Evolutionary conservation across 140 eudicot species (phyloP), one percentile per base, ranked within the genome.

Genomic region (Ambrosia hybrid): DNA sequence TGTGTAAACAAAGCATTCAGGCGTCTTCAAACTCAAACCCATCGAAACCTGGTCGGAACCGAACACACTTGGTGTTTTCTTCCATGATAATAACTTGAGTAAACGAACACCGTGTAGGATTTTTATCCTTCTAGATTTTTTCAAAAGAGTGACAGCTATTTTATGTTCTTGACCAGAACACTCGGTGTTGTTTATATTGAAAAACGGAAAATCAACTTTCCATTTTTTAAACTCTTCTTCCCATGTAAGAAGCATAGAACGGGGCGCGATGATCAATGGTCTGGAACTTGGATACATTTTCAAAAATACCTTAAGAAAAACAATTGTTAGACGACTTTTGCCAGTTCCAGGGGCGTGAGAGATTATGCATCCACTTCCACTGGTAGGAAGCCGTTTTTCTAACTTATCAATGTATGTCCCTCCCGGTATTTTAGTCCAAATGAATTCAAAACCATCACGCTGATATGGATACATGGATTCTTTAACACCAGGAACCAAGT

Each of bases 311-410:
- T 78, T 82, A 21, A 89, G 85, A 67, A 92, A 92, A 26, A 80
- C 89, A 10, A 89, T 85, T 0, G 91, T 80, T 45, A 92, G 79
- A 4, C 95, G 86, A 61, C 87, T 87, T 73, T 92, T 92, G 9
- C 98, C 98, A 3, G 98, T 92, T 39, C 98, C 98, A 7, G 98
- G 96, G 3, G 96, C 93, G 26, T 92, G 98, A 0, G 92, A 89
- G 43, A 92, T 92, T 57, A 92, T 89, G 88, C 98, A 92, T 60
- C 98, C 98, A 9, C 83, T 64, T 4, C 86, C 86, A 4, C 85
- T 82, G 9, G 49, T 43, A 5, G 79, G 26, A 9, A 77, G 77
- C 0, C 68, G 74, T 53, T 73, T 67, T 37, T 68, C 73, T 59
- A 92, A 73, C 37, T 89, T 75, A n/a, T 87, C 84, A 17, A 92